Evolutionary conservation across 805 yeast genomes (phyloP), one percentile per base, ranked within the genome.

Genomic region (Saccharomycopsis fibuligera): DNA sequence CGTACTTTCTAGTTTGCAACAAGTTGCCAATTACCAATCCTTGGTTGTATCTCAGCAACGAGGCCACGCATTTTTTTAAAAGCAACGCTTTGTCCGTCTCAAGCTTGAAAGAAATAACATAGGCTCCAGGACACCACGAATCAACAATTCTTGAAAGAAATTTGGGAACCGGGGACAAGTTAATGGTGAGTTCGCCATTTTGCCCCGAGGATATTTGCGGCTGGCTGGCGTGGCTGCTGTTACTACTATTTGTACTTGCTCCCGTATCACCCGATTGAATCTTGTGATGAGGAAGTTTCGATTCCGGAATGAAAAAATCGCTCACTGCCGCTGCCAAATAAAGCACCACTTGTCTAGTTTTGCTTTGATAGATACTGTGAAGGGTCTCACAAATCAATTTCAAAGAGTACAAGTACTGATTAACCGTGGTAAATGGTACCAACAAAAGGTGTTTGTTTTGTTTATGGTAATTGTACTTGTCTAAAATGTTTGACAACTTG

Each of bases 291-390:
- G 97, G 95, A 59, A 89, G 72, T 55, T 86, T 75, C 1, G 91
- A 81, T 41, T 76, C 77, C 2, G 99, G 99, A 36, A 93, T 73
- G 67, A 89, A 95, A 66, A 93, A 93, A 63, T 93, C 99, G 8
- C 96, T 86, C 0, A 93, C 99, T 0, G 99, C 99, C 5, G 99
- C 98, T 0, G 99, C 98, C 47, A 93, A 71, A 62, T 83, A 93
- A 61, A 91, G 86, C 31, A 93, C 62, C 1, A 49, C 27, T 0
- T 88, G 87, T 47, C 68, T 68, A 5, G 73, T 63, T 1, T 79
- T 83, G 31, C 76, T 62, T 2, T 67, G 65, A 22, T 33, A 44
- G 37, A 35, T 23, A 2, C 23, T n/a, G 4, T 25, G 5, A 58
- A 91, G 62, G 39, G 73, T 69, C 54, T 74, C 73, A 1, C 93